Conservation (phyloP, 2,329 filamentous ascomycete species). For the Pezicula rhizophila region DNA sequence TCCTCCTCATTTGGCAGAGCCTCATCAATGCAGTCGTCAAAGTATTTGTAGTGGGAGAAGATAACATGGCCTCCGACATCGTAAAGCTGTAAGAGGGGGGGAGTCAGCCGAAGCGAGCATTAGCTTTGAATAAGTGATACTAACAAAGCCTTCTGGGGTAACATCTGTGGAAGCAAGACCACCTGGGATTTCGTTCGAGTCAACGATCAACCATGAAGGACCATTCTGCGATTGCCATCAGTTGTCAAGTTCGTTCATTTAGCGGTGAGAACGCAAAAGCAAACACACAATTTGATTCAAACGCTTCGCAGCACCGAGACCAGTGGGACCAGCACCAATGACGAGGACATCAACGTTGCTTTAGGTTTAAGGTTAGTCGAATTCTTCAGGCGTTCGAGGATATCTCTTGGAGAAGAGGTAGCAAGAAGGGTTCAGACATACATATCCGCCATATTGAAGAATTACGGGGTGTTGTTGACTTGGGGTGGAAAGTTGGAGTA, state of each 20-base stretch:
- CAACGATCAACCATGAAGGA: constrained; percentile 93
- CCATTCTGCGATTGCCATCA: constrained; percentile 55
- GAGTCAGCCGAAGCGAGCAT: constrained; percentile 11
- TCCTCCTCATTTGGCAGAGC: constrained; percentile 88
- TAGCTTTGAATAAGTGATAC: constrained; percentile 35
- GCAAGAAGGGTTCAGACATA: constrained; percentile 8
- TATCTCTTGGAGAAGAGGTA: not conserved
- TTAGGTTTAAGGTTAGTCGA: constrained; percentile 7
- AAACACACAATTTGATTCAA: constrained; percentile 79
- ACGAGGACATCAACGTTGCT: constrained; percentile 92
- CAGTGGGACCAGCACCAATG: constrained; percentile 95
- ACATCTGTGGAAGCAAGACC: constrained; percentile 94
- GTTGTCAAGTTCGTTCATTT: constrained; percentile 4
- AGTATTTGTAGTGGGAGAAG: constrained; percentile 86
- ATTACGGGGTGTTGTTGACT: constrained; percentile 1
- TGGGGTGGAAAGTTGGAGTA: not conserved
- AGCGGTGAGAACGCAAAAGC: constrained; percentile 9
- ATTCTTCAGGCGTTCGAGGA: not conserved
- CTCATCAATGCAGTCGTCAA: constrained; percentile 97
- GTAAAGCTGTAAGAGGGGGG: constrained; percentile 70
- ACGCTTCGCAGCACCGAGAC: constrained; percentile 95
- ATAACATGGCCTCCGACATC: constrained; percentile 64
- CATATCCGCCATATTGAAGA: constrained; percentile 13
- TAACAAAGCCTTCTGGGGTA: constrained; percentile 93
- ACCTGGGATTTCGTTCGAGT: constrained; percentile 85